Evolutionary conservation across 108 stramenopile genomes (phyloP), one percentile per base, ranked within the genome.

Genomic region (Fistulifera solaris): DNA sequence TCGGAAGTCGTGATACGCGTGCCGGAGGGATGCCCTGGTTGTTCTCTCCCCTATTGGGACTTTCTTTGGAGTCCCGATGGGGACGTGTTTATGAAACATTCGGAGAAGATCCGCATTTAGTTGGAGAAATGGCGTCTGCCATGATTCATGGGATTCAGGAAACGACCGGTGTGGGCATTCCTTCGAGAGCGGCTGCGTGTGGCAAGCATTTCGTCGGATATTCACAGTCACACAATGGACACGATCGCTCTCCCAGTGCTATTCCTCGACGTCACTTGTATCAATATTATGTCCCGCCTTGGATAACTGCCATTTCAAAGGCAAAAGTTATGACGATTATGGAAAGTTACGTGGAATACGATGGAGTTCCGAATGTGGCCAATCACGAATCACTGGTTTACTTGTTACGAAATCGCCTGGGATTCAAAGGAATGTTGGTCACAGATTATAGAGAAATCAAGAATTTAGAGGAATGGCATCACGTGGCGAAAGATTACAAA

Each of bases 361-460:
- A 76, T 48, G 76, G 80, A 13, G 78, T 84, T 25, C 87, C 80
- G 7, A 77, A 82, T 49, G 77, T 76, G 28, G 64, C 69, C 19
- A 78, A 82, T 44, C 63, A 48, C 1, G 23, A 66, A 1, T 39
- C 68, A 18, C 68, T 87, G 15, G 46, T 64, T 25, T 62, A 70
- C 1, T 28, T 93, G 38, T 40, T 93, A 52, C 59, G 90, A 22
- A 56, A 77, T 0, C 59, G 81, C 46, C 54, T 93, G 48, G 61
- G 50, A 3, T 93, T 87, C 63, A 52, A 71, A 12, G 87, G 87
- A 0, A 74, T 89, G 64, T 31, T 89, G 41, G 85, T 93, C 21
- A 93, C 90, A 18, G 90, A 93, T 52, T 93, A 93, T 53, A 55
- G 64, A 18, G 90, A 93, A 67, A 87, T 93, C 18, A 61, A 58